Evolutionary conservation across 2,329 filamentous ascomycete species (phyloP).

Genomic region (Xylaria sp.): DNA sequence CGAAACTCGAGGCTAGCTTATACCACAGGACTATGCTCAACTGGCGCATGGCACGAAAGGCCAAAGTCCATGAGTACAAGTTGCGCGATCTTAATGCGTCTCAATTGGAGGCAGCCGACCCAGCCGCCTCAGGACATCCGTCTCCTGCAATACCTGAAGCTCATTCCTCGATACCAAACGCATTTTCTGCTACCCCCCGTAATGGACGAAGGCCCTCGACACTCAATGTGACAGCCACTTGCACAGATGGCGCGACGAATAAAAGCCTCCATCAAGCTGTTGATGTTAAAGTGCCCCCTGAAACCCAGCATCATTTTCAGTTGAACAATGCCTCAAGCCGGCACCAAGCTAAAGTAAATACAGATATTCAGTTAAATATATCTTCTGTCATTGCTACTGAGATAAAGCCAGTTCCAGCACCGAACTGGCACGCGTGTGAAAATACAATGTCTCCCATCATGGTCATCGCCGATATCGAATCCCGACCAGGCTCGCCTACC

Average conservation of each 20-base stretch:
- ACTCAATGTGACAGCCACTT: constrained; percentile 1
- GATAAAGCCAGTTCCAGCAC: constrained; percentile 13
- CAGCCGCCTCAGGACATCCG: constrained; percentile 27
- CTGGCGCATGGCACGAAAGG: constrained; percentile 23
- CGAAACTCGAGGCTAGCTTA: background rate
- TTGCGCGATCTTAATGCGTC: constrained; percentile 24
- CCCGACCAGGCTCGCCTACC: constrained; percentile 13
- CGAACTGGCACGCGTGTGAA: constrained; percentile 9
- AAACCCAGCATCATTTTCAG: background rate
- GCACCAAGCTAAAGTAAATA: background rate
- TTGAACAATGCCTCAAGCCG: background rate
- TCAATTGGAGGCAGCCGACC: constrained; percentile 13
- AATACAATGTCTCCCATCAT: constrained; percentile 28
- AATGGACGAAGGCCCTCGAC: constrained; percentile 5
- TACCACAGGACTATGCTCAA: constrained; percentile 20
- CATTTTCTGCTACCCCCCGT: constrained; percentile 8
- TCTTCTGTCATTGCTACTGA: constrained; percentile 19
- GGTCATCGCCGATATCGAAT: constrained; percentile 22
- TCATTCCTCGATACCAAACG: constrained; percentile 2
- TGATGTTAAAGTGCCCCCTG: background rate
- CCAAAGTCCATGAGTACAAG: constrained; percentile 24
- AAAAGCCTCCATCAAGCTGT: background rate
- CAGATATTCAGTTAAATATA: constrained; percentile 8
- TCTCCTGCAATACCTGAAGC: constrained; percentile 8
- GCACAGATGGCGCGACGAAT: constrained; percentile 2